phyloP scores from a whole-genome alignment of 129 eudicot species.

The Flaveria robusta region DNA sequence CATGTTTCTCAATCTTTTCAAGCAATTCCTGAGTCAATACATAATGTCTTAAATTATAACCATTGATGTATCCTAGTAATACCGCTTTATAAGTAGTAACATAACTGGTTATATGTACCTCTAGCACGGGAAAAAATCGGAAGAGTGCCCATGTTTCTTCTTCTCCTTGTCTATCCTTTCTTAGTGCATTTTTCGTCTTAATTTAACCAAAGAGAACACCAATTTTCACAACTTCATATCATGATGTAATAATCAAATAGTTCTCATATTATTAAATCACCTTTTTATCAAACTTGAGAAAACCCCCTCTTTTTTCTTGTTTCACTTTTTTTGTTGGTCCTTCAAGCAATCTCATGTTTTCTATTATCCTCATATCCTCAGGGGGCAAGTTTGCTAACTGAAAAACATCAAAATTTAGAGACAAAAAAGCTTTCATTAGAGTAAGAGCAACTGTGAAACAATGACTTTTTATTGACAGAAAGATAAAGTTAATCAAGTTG shows the following conservation, averaged over 20 bases:
- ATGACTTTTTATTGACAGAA: not conserved
- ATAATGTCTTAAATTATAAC: slow-evolving; percentile 4
- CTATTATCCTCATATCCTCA: slow-evolving; percentile 66
- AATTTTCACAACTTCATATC: slow-evolving; percentile 29
- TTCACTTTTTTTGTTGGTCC: slow-evolving; percentile 50
- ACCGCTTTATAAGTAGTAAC: not conserved
- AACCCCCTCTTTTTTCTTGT: slow-evolving; percentile 51
- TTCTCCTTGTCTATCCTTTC: slow-evolving; percentile 83
- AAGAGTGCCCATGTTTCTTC: slow-evolving; percentile 94
- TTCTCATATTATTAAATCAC: slow-evolving; percentile 39
- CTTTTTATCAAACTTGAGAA: slow-evolving; percentile 74
- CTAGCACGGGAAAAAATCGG: slow-evolving; percentile 82
- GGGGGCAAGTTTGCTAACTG: slow-evolving; percentile 80
- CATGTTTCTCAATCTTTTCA: slow-evolving; percentile 72
- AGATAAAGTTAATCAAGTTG: slow-evolving; percentile 1
- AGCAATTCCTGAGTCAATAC: slow-evolving; percentile 59
- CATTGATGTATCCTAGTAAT: slow-evolving; percentile 16
- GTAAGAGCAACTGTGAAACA: too few relatives aligned
- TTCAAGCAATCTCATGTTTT: slow-evolving; percentile 78
- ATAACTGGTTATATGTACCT: slow-evolving; percentile 47
- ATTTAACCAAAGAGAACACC: slow-evolving; percentile 40
- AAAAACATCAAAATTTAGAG: slow-evolving; percentile 8
- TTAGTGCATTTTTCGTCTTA: slow-evolving; percentile 60
- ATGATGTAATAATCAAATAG: slow-evolving; percentile 15
- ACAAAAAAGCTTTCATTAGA: too few relatives aligned